Percentiles rank a stretch among this genome's conserved stretches.
These are phyloP conservation scores for Clarkia xantiana DNA, from an alignment of 345 rosid species.

Conservation along the genomic window DNA sequence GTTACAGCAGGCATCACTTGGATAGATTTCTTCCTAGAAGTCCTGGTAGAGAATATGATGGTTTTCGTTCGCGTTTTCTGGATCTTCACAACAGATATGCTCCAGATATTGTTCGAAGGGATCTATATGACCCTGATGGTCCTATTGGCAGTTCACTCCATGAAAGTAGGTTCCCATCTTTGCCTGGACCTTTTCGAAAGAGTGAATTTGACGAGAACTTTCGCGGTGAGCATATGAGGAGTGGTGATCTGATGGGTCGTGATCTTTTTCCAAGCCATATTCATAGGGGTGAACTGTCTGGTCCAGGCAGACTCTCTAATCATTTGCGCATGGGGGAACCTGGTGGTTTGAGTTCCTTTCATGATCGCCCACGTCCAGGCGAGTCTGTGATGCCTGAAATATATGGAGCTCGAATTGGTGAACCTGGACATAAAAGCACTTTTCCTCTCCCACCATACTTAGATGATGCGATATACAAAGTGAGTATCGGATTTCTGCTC, in stretches of 20 bases:
- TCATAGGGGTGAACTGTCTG: slow-evolving; percentile 39
- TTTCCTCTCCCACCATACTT: slow-evolving; percentile 27
- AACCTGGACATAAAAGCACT: slow-evolving; percentile 51
- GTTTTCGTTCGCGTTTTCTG: slow-evolving; percentile 19
- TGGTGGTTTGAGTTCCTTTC: slow-evolving; percentile 25
- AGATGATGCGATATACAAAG: slow-evolving; percentile 35
- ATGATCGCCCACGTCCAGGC: slow-evolving; percentile 3
- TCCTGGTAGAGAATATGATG: slow-evolving; percentile 37
- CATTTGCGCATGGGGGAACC: slow-evolving; percentile 29
- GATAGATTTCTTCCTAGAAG: slow-evolving; percentile 36
- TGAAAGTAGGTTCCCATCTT: slow-evolving; percentile 28
- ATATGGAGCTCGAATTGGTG: slow-evolving; percentile 27
- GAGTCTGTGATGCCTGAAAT: slow-evolving; percentile 9
- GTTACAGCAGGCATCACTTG: slow-evolving; percentile 25
- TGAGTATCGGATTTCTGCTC: slow-evolving; percentile 19
- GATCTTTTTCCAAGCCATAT: slow-evolving; percentile 29
- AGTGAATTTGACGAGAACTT: slow-evolving; percentile 38
- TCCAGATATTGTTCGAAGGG: slow-evolving; percentile 28
- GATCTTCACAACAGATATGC: slow-evolving; percentile 11
- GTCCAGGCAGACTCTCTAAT: slow-evolving; percentile 12
- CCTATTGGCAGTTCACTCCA: slow-evolving; percentile 16
- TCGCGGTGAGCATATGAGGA: slow-evolving; percentile 20
- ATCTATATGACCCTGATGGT: slow-evolving; percentile 22
- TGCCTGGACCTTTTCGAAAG: slow-evolving; percentile 26
- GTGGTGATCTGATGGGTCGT: slow-evolving; percentile 20